Conservation (phyloP, 2,329 filamentous ascomycete species). For the Sphaerulina musiva region DNA sequence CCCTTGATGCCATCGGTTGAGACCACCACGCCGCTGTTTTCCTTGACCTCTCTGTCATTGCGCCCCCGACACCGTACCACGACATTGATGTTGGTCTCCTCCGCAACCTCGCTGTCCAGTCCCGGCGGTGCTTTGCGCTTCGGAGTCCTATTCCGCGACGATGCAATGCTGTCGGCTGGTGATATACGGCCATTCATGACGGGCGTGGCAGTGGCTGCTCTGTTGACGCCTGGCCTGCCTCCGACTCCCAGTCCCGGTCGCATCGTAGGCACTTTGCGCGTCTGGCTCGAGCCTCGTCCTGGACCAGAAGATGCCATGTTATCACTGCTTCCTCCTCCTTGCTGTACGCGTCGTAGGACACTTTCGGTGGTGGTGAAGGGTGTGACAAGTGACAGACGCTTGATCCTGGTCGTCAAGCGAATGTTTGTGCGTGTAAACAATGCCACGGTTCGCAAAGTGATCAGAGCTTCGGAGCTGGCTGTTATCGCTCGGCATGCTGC, state of each 20-base stretch:
- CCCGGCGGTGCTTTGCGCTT: conserved; percentile 81
- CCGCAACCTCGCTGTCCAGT: conserved; percentile 55
- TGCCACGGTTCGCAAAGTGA: background rate
- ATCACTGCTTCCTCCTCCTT: background rate
- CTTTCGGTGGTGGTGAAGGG: background rate
- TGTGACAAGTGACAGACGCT: conserved; percentile 1
- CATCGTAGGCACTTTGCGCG: conserved; percentile 37
- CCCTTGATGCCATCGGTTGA: conserved; percentile 83
- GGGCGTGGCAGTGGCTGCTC: conserved; percentile 46
- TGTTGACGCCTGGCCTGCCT: conserved; percentile 34
- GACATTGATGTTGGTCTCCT: conserved; percentile 96
- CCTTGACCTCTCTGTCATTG: conserved; percentile 83
- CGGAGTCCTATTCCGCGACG: conserved; percentile 49
- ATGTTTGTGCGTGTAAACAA: background rate
- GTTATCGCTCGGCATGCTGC: background rate
- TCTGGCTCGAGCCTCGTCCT: conserved; percentile 15
- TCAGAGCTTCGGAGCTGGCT: background rate
- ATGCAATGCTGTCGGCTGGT: conserved; percentile 63
- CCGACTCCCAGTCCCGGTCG: conserved; percentile 48
- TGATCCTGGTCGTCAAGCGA: background rate
- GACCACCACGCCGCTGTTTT: conserved; percentile 92
- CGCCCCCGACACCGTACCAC: conserved; percentile 90
- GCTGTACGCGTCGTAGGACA: background rate
- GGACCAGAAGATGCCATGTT: conserved; percentile 6
- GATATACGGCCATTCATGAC: conserved; percentile 53